Evolutionary conservation across 345 rosid species (phyloP), one percentile per base, ranked within the genome.

Genomic region (Anastatica hierochuntica): DNA sequence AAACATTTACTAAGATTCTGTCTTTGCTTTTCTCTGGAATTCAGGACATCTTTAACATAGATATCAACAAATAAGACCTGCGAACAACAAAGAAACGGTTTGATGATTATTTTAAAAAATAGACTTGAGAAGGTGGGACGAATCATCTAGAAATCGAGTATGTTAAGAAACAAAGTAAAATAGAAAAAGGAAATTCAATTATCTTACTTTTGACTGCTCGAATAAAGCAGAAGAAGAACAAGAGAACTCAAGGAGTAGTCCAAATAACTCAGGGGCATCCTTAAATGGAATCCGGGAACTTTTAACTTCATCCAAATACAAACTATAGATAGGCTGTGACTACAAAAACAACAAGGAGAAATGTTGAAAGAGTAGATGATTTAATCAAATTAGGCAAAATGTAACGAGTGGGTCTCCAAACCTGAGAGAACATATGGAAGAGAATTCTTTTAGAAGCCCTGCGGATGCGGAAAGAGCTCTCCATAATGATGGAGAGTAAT

Each of bases 361-460:
- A 3, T 6, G 29, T 51, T 36, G 17, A 37, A 7, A 44, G 29
- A 65, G 17, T n/a, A 8, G 10, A 19, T 3, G 21, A 56, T 7
- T 8, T 18, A 10, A 35, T 50, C 5, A 14, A 30, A 36, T 44
- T 17, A 43, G 13, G 66, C 26, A 54, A 57, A 36, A 38, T 45
- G 16, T 43, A 24, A 50, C 11, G 10, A 14, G 8, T n/a, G n/a
- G n/a, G n/a, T n/a, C n/a, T 30, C 18, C 38, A 50, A 63, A 92
- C 98, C 98, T 88, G 80, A 45, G 81, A 76, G 74, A 88, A 88
- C 60, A 92, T 76, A 63, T 69, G 79, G 45, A 81, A 83, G 74
- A 92, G 64, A 26, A 53, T 46, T 67, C 63, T 66, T 62, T 50
- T 92, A 85, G 81, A 88, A 19, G 95, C 88, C 43, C 98, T 80